These are phyloP conservation scores for Vanrija sp. DNA, from an alignment of 1,284 basidiomycete species.

Conservation along the genomic window DNA sequence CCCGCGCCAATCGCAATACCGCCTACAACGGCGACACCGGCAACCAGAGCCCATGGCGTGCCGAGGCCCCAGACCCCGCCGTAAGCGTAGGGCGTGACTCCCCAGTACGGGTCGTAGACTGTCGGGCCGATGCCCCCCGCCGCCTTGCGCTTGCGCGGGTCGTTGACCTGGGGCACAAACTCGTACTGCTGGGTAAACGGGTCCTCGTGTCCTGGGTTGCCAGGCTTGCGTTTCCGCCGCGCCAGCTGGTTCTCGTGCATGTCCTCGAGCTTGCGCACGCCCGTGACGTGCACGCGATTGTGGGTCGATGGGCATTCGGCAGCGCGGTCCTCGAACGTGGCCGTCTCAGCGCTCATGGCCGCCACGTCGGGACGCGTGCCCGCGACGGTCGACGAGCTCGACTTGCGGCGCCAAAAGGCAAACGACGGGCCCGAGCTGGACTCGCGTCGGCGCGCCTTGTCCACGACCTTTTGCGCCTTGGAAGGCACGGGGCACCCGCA, in stretches of 20 bases:
- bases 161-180: slow-evolving; percentile 3
- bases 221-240: too few relatives aligned
- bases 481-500: slow-evolving; percentile 11
- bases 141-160: neutral
- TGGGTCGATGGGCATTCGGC: slow-evolving; percentile 15
- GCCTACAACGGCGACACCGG: neutral
- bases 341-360: neutral
- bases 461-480: neutral
- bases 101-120: slow-evolving; percentile 12
- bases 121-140: neutral
- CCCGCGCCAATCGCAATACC: neutral
- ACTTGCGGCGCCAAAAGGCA: slow-evolving; percentile 6
- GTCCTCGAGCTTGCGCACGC: neutral
- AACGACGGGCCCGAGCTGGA: neutral
- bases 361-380: neutral
- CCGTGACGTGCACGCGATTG: slow-evolving; percentile 8
- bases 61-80: neutral
- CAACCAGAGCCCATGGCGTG: slow-evolving; percentile 3
- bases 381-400: neutral
- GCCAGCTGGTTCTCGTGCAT: neutral
- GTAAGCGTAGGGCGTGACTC: slow-evolving; percentile 7
- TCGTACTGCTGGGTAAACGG: slow-evolving; percentile 9
- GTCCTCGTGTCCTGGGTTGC: slow-evolving; percentile 4
- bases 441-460: neutral
- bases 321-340: slow-evolving; percentile 5